These are phyloP conservation scores for Beta vulgaris DNA, from an alignment of 148 eudicot genomes.

Conservation along the genomic window DNA sequence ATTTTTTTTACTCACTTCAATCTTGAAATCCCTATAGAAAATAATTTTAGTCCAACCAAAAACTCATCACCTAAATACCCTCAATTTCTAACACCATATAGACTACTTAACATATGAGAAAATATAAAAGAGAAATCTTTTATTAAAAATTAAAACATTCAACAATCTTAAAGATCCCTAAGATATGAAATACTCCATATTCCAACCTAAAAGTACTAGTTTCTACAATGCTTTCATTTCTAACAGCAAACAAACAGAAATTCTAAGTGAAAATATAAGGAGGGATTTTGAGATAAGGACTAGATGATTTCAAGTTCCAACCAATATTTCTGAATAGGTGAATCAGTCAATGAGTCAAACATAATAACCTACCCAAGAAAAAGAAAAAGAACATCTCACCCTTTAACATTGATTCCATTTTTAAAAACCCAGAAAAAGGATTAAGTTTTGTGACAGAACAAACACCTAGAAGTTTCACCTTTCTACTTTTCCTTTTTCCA, in stretches of 20 bases:
- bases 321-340: not conserved
- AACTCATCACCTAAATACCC: not conserved
- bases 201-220: not conserved
- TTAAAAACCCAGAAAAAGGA: constrained; percentile 9
- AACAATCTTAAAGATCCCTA: not conserved
- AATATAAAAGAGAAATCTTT: not conserved
- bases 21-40: constrained; percentile 20
- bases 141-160: too few species aligned
- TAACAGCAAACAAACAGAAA: not conserved
- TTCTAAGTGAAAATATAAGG: not conserved
- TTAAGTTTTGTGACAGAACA: constrained; percentile 12
- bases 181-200: not conserved
- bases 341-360: constrained; percentile 12
- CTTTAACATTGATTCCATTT: not conserved
- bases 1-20: constrained; percentile 22
- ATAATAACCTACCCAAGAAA: constrained; percentile 12
- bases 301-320: not conserved
- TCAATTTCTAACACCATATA: not conserved
- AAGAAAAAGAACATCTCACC: constrained; percentile 18
- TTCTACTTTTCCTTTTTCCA: constrained; percentile 11
- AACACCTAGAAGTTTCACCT: constrained; percentile 5
- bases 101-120: not conserved
- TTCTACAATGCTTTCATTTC: not conserved
- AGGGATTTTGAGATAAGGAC: not conserved
- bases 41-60: not conserved